A percentile compares a stretch with the other conserved stretches of the same genome.
These are phyloP conservation scores for Thuidium tamariscinum DNA, from an alignment of 225 moss, liverwort and hornwort genomes.

Conservation along the genomic window DNA sequence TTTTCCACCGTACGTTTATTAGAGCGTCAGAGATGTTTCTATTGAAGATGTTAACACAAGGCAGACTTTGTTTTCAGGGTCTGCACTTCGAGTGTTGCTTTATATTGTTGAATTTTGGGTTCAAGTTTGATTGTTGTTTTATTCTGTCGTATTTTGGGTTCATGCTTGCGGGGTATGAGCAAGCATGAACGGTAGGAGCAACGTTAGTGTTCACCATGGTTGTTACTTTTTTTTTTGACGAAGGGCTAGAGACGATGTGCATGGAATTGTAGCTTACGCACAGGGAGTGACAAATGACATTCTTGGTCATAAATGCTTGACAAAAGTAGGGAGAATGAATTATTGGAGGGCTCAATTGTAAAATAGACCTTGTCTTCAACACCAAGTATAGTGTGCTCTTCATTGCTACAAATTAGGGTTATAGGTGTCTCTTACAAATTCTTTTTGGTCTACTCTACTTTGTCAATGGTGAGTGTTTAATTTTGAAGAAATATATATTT, in stretches of 20 bases:
- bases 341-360: neutral
- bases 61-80: neutral
- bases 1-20: neutral
- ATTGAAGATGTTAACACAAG: too few species aligned
- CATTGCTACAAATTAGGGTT: neutral
- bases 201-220: too few species aligned
- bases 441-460: neutral
- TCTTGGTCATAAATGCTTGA: neutral
- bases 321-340: neutral
- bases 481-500: neutral
- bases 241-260: too few species aligned
- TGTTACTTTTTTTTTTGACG: too few species aligned
- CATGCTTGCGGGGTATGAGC: too few species aligned
- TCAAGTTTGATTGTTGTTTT: too few species aligned
- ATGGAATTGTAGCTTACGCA: too few species aligned
- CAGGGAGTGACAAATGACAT: neutral
- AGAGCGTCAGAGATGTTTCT: neutral
- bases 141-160: too few species aligned
- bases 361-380: neutral
- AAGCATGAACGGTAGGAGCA: too few species aligned
- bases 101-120: too few species aligned
- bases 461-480: neutral
- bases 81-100: too few species aligned
- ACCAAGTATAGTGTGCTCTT: fast-evolving
- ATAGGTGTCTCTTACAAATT: neutral